Base-by-base conservation (phyloP, 345 rosid genomes). In the Conringia planisiliqua region DNA sequence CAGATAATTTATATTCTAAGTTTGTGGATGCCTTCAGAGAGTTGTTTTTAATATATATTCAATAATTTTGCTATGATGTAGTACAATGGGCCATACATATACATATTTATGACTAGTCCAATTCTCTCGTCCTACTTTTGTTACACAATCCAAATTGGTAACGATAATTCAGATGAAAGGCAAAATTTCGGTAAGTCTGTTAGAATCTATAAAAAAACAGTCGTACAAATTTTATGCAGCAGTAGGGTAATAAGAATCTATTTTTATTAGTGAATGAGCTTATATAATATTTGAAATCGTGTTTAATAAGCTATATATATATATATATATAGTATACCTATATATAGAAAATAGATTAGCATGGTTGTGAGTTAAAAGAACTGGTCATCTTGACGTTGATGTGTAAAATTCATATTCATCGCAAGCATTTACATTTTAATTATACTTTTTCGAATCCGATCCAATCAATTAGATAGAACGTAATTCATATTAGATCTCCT, bases 371-470 rank as follows among this genome's bases (percentile, higher is more conserved):
- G 24, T 55, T 58, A 27, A 48, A 14, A 68, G 69, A 62, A 33
- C 62, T 67, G 67, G 71, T 56, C 39, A 56, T 56, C 17, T 39
- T 8, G 79, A 52, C 35, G 63, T 61, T 60, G 79, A 68, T 47
- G 57, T 51, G 16, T n/a, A 39, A 20, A 38, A 66, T 58, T 48
- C 74, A 60, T 68, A 38, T 29, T 59, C 73, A 50, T 74, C 47
- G 17, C 40, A 56, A 57, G 50, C 42, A 27, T 9, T 2, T 42
- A 8, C 3, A 29, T 7, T 13, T 27, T n/a, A 56, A 36, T 33
- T 51, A 2, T 62, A 42, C 14, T 64, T 20, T 29, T 43, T 56
- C 4, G 3, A 32, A 51, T 48, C 48, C 22, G 22, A 57, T 33
- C 33, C 39, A 33, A 47, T 48, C 7, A 50, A 7, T 18, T 48